Evolutionary conservation across 1,139 yeast species (phyloP), one percentile per base, ranked within the genome.

Genomic region (Taiozyma onychis): DNA sequence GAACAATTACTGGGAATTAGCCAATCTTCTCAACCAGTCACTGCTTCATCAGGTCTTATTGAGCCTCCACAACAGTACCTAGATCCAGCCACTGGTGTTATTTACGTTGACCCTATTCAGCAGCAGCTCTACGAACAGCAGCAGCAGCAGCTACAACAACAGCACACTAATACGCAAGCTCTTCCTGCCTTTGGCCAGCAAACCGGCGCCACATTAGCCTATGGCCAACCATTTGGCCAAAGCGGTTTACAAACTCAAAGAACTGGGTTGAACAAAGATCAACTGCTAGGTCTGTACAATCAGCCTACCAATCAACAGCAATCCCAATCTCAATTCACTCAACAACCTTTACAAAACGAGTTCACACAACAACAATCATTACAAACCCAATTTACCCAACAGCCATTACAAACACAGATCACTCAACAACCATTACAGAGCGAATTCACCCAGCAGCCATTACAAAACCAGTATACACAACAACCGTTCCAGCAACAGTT

Each of bases 21-120:
- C 8, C 24, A 14, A 22, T 28, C 27, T 37, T 46, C 39, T 44
- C 49, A 53, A 46, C 39, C 53, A 39, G 42, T 39, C 57, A 41
- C 72, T 71, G 65, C 57, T n/a, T 41, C 60, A 14, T 47, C 65
- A 14, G 62, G 65, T 0, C 32, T 59, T 7, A 52, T 56, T 26
- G 62, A 58, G 47, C 63, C 65, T 11, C 65, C 65, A 18, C 82
- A 77, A 57, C 87, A 81, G 60, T 82, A 80, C 59, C 74, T 84
- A 10, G 87, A 82, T 57, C 86, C 86, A 7, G 57, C 73, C 14
- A 80, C 85, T 0, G 87, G 87, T 24, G 75, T 75, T 50, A 65
- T 81, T n/a, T 77, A 81, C 57, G 73, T 82, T 44, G 88, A 82
- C 59, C 66, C 69, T 1, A 66, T 75, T 49, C 81, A 78, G 52